Percentiles rank a stretch among this genome's conserved stretches.
Evolutionary conservation across 75 land plant genomes (phyloP).

Genomic region (Adiantum capillusveneris): DNA sequence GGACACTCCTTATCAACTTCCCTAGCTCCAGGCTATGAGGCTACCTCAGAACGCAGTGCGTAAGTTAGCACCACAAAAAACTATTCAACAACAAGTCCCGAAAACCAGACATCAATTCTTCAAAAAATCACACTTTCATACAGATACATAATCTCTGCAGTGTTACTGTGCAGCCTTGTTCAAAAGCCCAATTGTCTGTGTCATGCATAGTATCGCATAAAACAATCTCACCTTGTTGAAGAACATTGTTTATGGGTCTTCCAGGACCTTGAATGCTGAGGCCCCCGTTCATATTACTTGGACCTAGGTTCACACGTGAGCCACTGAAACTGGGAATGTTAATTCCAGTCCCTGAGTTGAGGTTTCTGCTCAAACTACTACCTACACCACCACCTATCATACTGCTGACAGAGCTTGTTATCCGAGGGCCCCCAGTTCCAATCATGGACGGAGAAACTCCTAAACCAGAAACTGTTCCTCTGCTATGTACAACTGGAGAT

Average conservation of each 20-base stretch:
- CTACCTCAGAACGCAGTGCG: no score
- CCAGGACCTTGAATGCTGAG: conserved; percentile 50
- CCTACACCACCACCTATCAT: conserved; percentile 22
- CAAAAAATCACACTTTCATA: no score
- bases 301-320: conserved; percentile 26
- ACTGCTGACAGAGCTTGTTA: conserved; percentile 14
- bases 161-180: no score
- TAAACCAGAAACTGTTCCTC: conserved; percentile 31
- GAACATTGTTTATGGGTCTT: conserved; percentile 55
- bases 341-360: conserved; percentile 18
- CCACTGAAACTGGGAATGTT: conserved; percentile 13
- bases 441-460: conserved; percentile 22
- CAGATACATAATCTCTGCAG: no score
- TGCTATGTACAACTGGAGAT: conserved; percentile 43
- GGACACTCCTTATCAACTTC: no score
- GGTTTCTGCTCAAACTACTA: conserved; percentile 1
- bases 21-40: no score
- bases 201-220: no score
- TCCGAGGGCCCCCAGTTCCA: conserved; percentile 16
- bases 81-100: no score
- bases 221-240: conserved; percentile 71
- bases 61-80: no score
- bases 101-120: no score
- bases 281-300: conserved; percentile 13
- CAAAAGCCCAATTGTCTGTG: no score